Evolutionary conservation across 495 filamentous ascomycete species (phyloP), one percentile per base, ranked within the genome.

Genomic region (Jackrogersella minutella): DNA sequence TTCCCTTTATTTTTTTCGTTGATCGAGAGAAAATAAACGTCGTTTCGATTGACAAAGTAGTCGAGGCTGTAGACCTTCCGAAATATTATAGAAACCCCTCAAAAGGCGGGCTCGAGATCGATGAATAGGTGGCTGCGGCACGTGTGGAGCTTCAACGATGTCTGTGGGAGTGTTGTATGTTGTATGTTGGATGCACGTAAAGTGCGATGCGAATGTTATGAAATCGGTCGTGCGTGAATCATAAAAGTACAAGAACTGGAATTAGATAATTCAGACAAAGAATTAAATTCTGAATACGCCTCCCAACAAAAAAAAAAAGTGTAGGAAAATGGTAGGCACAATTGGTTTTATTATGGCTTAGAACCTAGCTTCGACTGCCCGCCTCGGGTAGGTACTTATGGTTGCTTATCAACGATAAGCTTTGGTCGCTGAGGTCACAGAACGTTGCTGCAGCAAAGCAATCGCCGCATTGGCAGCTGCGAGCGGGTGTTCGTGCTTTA

Each of bases 91-190:
- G 21, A 30, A 26, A 26, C 4, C n/a, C n/a, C 10, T 44, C 43
- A 30, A 67, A 26, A 34, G 33, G 34, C 16, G 37, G 26, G 33
- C 17, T 58, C 17, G 31, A 22, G 2, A 7, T 40, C 2, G 43
- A 60, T 47, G 19, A 14, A 47, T 39, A 14, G 44, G 58, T 43
- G 55, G 52, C 62, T 33, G 53, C 58, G 57, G 51, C 24, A 56
- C 16, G 36, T 61, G 63, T 66, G 64, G 64, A 49, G 63, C 34
- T 34, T 26, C 30, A n/a, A 9, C 26, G n/a, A n/a, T n/a, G n/a
- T n/a, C n/a, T n/a, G n/a, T n/a, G n/a, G n/a, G n/a, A n/a, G n/a
- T n/a, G n/a, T n/a, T n/a, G n/a, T n/a, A n/a, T n/a, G n/a, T n/a
- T n/a, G n/a, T n/a, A n/a, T n/a, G n/a, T n/a, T n/a, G n/a, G n/a